phyloP scores from a whole-genome alignment of 164 flowering plant genomes.

The Liriodendron chinense region DNA sequence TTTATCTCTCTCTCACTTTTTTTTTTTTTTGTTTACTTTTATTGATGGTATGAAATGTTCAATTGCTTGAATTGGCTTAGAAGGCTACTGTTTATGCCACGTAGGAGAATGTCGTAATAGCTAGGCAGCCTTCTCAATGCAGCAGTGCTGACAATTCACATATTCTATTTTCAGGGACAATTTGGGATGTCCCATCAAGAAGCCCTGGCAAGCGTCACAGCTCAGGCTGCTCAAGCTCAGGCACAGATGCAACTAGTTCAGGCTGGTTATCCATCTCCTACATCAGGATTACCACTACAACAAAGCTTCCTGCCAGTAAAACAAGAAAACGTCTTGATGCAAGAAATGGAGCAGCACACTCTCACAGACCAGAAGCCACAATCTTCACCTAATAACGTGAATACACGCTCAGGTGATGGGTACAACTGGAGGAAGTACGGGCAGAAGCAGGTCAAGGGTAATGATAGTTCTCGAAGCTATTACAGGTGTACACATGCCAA shows the following conservation, averaged over 20 bases:
- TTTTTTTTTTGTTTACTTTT: not conserved
- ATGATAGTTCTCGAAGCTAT: constrained; percentile 77
- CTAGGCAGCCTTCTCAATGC: not conserved
- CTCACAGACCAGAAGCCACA: constrained; percentile 16
- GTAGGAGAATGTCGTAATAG: not conserved
- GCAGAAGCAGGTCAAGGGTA: constrained; percentile 83
- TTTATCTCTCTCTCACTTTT: not conserved
- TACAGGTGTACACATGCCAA: constrained; percentile 66
- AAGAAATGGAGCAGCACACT: constrained; percentile 26
- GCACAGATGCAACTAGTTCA: constrained; percentile 21
- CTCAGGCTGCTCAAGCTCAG: constrained; percentile 22
- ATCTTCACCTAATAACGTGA: constrained; percentile 25
- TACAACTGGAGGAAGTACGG: constrained; percentile 96
- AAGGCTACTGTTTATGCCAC: not conserved
- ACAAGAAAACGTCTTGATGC: constrained; percentile 14
- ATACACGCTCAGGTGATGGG: constrained; percentile 58
- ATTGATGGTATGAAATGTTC: not conserved
- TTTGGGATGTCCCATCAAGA: constrained; percentile 33
- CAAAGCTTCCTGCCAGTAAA: constrained; percentile 15
- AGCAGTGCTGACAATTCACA: not conserved
- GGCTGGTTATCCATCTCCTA: constrained; percentile 25
- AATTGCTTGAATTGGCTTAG: not conserved
- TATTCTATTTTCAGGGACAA: constrained; percentile 26
- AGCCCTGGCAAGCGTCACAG: constrained; percentile 27
- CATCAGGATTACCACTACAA: constrained; percentile 29